Conservation (phyloP, 202 grass and related monocot genomes). For the Saccharum hybrid region DNA sequence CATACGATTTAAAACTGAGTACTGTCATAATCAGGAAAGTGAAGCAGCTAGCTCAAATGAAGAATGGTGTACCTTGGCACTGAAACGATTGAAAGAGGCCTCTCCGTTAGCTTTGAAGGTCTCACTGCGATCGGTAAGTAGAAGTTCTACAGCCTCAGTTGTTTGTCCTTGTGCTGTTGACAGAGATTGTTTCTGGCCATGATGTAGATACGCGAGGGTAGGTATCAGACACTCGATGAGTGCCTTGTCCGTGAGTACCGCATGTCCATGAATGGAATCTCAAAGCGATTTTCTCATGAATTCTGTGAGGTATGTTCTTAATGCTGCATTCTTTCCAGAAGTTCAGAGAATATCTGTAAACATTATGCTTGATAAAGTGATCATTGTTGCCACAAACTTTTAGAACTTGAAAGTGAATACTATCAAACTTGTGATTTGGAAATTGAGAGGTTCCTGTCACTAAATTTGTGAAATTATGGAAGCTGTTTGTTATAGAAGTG, state of each 20-base stretch:
- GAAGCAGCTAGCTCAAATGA: constrained; percentile 77
- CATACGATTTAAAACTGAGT: constrained; percentile 17
- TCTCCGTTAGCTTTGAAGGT: constrained; percentile 92
- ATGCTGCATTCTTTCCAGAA: constrained; percentile 12
- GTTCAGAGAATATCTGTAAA: background rate
- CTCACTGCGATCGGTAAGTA: constrained; percentile 82
- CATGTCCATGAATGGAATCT: constrained; percentile 81
- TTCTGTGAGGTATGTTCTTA: constrained; percentile 77
- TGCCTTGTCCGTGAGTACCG: constrained; percentile 97
- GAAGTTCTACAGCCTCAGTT: constrained; percentile 10
- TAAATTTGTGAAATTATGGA: background rate
- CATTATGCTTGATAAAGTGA: constrained; percentile 3
- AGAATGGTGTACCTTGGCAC: constrained; percentile 88
- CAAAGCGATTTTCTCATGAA: constrained; percentile 74
- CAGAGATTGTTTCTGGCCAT: constrained; percentile 32
- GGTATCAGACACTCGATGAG: constrained; percentile 95
- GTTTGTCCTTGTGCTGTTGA: constrained; percentile 12
- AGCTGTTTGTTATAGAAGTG: background rate
- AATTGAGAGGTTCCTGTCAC: background rate
- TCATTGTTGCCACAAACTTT: background rate
- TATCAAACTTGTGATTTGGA: background rate
- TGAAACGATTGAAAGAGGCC: constrained; percentile 91
- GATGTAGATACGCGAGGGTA: constrained; percentile 86
- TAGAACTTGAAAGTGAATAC: constrained; percentile 17
- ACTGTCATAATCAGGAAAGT: constrained; percentile 59